Conservation (phyloP, 1,139 yeast species). For the Yamadazyma songkhlaensis region DNA sequence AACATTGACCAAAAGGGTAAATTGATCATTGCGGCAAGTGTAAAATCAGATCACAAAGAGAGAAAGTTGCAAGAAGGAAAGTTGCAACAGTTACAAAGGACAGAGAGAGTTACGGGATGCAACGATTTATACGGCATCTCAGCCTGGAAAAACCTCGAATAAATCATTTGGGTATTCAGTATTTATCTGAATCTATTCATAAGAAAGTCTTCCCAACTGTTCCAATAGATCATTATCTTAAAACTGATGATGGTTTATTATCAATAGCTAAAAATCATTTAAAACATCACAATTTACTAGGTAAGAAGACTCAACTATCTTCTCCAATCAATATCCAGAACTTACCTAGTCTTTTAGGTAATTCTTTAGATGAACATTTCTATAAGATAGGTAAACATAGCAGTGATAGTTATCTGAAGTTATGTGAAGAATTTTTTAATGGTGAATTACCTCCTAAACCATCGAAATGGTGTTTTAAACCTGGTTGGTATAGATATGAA, state of each 20-base stretch:
- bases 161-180: conserved; percentile 67
- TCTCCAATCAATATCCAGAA: conserved; percentile 58
- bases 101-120: too few relatives aligned
- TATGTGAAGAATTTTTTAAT: conserved; percentile 40
- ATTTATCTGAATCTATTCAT: conserved; percentile 59
- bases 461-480: conserved; percentile 46
- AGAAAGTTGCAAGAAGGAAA: too few relatives aligned
- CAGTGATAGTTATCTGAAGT: conserved; percentile 57
- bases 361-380: conserved; percentile 80
- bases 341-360: conserved; percentile 71
- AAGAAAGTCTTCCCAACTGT: conserved; percentile 55
- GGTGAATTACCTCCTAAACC: conserved; percentile 49
- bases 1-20: neutral
- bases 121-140: conserved; percentile 1
- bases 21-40: neutral
- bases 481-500: conserved; percentile 87
- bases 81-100: too few relatives aligned
- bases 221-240: conserved; percentile 21
- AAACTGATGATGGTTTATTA: conserved; percentile 38
- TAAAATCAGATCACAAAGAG: neutral
- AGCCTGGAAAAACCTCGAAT: conserved; percentile 45
- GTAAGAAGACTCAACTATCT: conserved; percentile 68
- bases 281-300: conserved; percentile 62
- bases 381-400: conserved; percentile 61
- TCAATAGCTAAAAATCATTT: conserved; percentile 64